A percentile compares a stretch with the other conserved stretches of the same genome.
These are phyloP conservation scores for Globisporangium paroecandrum DNA, from an alignment of 352 stramenopile genomes.

Conservation along the genomic window DNA sequence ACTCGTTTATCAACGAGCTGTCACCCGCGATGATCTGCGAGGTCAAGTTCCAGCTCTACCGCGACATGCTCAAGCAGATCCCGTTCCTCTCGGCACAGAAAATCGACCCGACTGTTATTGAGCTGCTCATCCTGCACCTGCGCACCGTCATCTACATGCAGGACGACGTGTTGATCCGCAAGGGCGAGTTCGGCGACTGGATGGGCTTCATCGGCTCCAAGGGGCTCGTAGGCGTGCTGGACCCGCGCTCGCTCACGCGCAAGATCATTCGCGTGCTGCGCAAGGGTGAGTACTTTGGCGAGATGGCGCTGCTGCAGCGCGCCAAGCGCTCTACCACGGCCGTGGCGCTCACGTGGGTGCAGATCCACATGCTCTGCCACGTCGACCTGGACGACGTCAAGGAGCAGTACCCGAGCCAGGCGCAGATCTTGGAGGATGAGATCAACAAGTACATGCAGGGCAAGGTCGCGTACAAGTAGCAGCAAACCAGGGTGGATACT, in stretches of 20 bases:
- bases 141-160: conserved; percentile 80
- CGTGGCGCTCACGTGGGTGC: conserved; percentile 70
- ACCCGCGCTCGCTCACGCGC: conserved; percentile 37
- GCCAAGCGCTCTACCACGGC: conserved; percentile 62
- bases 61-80: conserved; percentile 78
- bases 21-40: conserved; percentile 68
- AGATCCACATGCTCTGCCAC: conserved; percentile 65
- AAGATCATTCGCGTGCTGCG: conserved; percentile 64
- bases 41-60: conserved; percentile 76
- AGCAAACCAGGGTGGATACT: not conserved
- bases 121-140: conserved; percentile 72
- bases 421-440: conserved; percentile 56
- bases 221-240: conserved; percentile 61
- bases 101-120: conserved; percentile 65
- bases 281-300: conserved; percentile 75
- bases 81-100: conserved; percentile 65
- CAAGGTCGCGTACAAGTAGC: conserved; percentile 55
- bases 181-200: conserved; percentile 79
- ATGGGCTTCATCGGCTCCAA: conserved; percentile 82
- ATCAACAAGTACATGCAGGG: conserved; percentile 79
- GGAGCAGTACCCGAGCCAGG: conserved; percentile 54
- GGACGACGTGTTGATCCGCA: conserved; percentile 74
- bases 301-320: conserved; percentile 67
- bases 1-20: conserved; percentile 76
- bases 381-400: conserved; percentile 63